phyloP scores from a whole-genome alignment of 1,284 basidiomycete genomes.

The Puccinia coronata region DNA sequence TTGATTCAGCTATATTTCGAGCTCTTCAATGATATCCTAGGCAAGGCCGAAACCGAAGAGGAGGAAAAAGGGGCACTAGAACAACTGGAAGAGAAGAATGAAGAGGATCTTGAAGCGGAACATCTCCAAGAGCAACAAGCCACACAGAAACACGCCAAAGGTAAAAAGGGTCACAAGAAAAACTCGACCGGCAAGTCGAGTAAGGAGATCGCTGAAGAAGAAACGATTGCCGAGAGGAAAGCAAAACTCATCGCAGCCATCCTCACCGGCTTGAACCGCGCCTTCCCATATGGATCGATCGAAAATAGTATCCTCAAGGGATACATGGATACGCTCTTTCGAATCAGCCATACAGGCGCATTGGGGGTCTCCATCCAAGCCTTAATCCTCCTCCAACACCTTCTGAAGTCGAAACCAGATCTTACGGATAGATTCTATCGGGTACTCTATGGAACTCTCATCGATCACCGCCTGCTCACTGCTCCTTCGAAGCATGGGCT shows the following conservation, averaged over 20 bases:
- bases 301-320: conserved; percentile 68
- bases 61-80: conserved; percentile 56
- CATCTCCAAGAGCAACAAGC: conserved; percentile 59
- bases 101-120: conserved; percentile 55
- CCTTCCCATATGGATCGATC: conserved; percentile 80
- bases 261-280: conserved; percentile 91
- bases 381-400: conserved; percentile 85
- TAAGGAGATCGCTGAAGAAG: conserved; percentile 61
- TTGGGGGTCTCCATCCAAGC: conserved; percentile 98
- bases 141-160: conserved; percentile 58
- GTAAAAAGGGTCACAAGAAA: conserved; percentile 58
- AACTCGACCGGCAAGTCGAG: conserved; percentile 58
- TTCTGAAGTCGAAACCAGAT: conserved; percentile 63
- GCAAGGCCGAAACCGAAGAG: conserved; percentile 60
- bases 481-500: conserved; percentile 91
- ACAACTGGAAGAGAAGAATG: conserved; percentile 57
- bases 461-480: conserved; percentile 75
- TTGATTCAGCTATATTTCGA: conserved; percentile 93
- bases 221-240: conserved; percentile 75
- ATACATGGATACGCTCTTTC: conserved; percentile 91
- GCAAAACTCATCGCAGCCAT: conserved; percentile 87
- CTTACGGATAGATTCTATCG: conserved; percentile 85
- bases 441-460: conserved; percentile 82
- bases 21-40: conserved; percentile 84
- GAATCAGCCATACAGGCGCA: conserved; percentile 82